Evolutionary conservation across 2,329 filamentous ascomycete species (phyloP).

Genomic region (Tolypocladium endophyticum): DNA sequence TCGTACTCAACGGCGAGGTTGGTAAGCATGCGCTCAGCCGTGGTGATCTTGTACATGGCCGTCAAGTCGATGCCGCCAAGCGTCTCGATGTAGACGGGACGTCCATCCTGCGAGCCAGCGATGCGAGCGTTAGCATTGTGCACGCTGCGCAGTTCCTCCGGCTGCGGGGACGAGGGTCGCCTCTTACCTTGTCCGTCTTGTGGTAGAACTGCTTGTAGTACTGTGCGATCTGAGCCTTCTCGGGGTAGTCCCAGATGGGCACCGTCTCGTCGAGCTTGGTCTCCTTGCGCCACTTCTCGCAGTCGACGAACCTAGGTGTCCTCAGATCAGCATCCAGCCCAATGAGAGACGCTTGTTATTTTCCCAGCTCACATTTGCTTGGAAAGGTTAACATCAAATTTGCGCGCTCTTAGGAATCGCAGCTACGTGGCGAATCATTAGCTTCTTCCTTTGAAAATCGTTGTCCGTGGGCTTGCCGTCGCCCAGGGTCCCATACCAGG

Average conservation of each 20-base stretch:
- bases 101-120: conserved; percentile 59
- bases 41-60: conserved; percentile 88
- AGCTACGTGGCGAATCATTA: conserved; percentile 36
- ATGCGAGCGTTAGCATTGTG: not conserved
- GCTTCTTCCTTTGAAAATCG: not conserved
- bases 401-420: conserved; percentile 85
- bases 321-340: conserved; percentile 9
- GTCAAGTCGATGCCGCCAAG: conserved; percentile 85
- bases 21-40: conserved; percentile 83
- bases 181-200: conserved; percentile 71
- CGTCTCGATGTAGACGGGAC: conserved; percentile 94
- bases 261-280: conserved; percentile 76
- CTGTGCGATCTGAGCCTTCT: conserved; percentile 73
- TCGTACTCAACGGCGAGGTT: conserved; percentile 98
- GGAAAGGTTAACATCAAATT: conserved; percentile 76
- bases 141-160: not conserved
- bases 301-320: conserved; percentile 68
- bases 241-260: conserved; percentile 73
- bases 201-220: conserved; percentile 99
- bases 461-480: conserved; percentile 1
- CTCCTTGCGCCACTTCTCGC: conserved; percentile 83
- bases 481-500: conserved; percentile 46
- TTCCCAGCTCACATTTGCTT: conserved; percentile 74
- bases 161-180: too few species aligned
- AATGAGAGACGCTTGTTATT: not conserved